Conservation (phyloP, 352 stramenopile species). For the Globisporangium viniferum region DNA sequence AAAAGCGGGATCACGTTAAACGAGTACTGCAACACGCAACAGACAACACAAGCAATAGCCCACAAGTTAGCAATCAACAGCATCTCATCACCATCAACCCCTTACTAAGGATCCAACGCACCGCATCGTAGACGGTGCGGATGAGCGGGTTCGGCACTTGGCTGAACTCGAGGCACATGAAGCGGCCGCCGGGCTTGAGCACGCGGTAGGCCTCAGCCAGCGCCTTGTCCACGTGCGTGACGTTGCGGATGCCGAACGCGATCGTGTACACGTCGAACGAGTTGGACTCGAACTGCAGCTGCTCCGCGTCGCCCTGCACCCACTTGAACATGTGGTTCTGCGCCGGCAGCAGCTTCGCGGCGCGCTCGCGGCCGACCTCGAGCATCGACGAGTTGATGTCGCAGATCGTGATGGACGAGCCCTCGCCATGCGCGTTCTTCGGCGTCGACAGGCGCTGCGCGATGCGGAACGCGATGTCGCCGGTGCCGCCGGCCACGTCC, state of each 20-base stretch:
- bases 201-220: slow-evolving; percentile 95
- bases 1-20: slow-evolving; percentile 97
- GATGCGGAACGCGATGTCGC: slow-evolving; percentile 98
- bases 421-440: slow-evolving; percentile 26
- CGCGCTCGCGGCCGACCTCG: slow-evolving; percentile 91
- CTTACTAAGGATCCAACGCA: slow-evolving; percentile 24
- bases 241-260: slow-evolving; percentile 98
- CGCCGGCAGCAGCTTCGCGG: slow-evolving; percentile 63
- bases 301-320: slow-evolving; percentile 95
- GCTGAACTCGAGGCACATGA: slow-evolving; percentile 99
- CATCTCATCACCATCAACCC: neutral
- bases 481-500: slow-evolving; percentile 98
- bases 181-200: slow-evolving; percentile 94
- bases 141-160: slow-evolving; percentile 93
- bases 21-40: slow-evolving; percentile 85
- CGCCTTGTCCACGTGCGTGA: slow-evolving; percentile 96
- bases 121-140: slow-evolving; percentile 91
- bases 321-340: slow-evolving; percentile 80
- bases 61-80: neutral
- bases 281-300: slow-evolving; percentile 93
- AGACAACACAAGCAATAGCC: slow-evolving; percentile 1
- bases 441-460: slow-evolving; percentile 58
- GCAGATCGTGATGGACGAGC: slow-evolving; percentile 92
- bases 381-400: slow-evolving; percentile 99
- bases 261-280: slow-evolving; percentile 99